Base-by-base conservation (phyloP, 2,329 filamentous ascomycete genomes). In the Pyrenochaeta sp. region DNA sequence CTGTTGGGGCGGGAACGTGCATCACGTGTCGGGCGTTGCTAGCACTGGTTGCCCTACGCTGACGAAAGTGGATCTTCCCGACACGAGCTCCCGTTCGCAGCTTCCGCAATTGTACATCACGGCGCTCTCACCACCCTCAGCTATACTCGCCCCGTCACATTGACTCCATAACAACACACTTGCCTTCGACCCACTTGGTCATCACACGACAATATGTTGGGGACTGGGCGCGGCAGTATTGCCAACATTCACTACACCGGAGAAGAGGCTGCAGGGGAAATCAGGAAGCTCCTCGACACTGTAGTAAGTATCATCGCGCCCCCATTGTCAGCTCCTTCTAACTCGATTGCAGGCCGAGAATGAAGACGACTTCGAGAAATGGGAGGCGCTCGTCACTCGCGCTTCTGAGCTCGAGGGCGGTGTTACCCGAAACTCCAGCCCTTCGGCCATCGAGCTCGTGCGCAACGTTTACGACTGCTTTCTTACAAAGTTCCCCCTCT, bases 361-460 rank as follows among this genome's bases (percentile, higher is more conserved):
- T 63, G 85, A 91, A 11, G 95, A 99, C 76, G 93, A 91, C 72
- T 98, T 97, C 70, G 94, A 97, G 67, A 85, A 86, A 56, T 99
- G 95, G 95, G 94, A 98, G 78, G 94, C 92, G 76, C 86, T 98
- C 51, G 88, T 97, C 63, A 88, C 88, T 67, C 87, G 89, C 44
- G 91, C 89, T 63, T 92, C 97, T 75, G 83, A 83, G 45, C 88
- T 97, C 60, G 95, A 99, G 72, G 94, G 93, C 56, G 95, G 94
- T 51, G 85, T 99, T 59, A 97, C 96, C 75, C 90, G 95, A 67
- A 99, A 99, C 79, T 98, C 95, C 36, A 97, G 91, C 73, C 93
- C 95, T 0, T 91, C 96, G 71, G 91, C 95, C 23, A 92, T 99
- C 66, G 88, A 92, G 17, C 89, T 92, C 10, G 89, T 92, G 50